These are phyloP conservation scores for Geotrichum histeridarum DNA, from an alignment of 1,139 yeast species.

Conservation along the genomic window DNA sequence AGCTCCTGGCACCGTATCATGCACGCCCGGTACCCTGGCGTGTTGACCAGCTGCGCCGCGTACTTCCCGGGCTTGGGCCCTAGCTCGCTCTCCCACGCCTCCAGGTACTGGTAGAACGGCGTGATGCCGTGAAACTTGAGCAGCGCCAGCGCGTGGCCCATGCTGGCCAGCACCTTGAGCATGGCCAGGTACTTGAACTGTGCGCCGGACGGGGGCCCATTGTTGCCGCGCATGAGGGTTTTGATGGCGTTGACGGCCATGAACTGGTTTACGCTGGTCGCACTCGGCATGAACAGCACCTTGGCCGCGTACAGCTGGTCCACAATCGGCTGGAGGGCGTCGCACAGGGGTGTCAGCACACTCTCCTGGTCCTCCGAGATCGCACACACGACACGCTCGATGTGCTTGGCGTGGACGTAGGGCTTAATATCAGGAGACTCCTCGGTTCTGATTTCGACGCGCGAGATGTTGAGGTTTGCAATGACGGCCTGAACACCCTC, in stretches of 20 bases:
- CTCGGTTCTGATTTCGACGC: slow-evolving; percentile 82
- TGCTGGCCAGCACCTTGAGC: slow-evolving; percentile 55
- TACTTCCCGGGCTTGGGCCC: slow-evolving; percentile 27
- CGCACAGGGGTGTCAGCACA: slow-evolving; percentile 49
- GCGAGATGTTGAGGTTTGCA: slow-evolving; percentile 64
- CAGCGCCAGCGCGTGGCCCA: slow-evolving; percentile 53
- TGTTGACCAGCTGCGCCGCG: slow-evolving; percentile 44
- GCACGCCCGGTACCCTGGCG: slow-evolving; percentile 46
- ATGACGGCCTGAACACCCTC: slow-evolving; percentile 87
- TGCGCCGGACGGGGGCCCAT: slow-evolving; percentile 22
- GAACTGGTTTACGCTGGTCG: slow-evolving; percentile 64
- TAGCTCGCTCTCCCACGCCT: slow-evolving; percentile 17
- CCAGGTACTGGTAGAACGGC: slow-evolving; percentile 56
- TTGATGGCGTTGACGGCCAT: slow-evolving; percentile 66
- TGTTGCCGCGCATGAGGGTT: slow-evolving; percentile 34
- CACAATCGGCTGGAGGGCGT: slow-evolving; percentile 62
- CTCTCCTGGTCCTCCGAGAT: slow-evolving; percentile 50
- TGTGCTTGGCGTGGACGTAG: slow-evolving; percentile 68
- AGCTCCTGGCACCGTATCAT: slow-evolving; percentile 45
- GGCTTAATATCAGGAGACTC: slow-evolving; percentile 71
- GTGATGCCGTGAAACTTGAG: slow-evolving; percentile 76
- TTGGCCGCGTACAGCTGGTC: slow-evolving; percentile 54
- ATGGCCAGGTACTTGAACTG: slow-evolving; percentile 31
- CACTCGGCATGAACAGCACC: slow-evolving; percentile 59
- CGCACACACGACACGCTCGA: slow-evolving; percentile 55